Evolutionary conservation across 176 grass and related monocot genomes (phyloP), one percentile per base, ranked within the genome.

Genomic region (Puccinellia tenuiflora): DNA sequence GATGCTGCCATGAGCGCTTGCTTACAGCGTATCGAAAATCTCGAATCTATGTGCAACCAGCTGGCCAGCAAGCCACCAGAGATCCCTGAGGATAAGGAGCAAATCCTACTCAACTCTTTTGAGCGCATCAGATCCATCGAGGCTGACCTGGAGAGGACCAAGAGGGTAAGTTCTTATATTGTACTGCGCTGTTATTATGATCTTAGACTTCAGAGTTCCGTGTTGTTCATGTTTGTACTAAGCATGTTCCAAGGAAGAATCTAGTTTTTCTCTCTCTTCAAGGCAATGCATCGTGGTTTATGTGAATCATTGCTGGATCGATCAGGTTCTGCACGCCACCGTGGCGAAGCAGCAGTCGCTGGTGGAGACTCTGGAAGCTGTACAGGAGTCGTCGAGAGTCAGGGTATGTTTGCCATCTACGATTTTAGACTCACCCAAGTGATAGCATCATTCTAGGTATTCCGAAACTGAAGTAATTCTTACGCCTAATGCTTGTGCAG

Each of bases 81-180:
- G 48, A 90, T 97, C 24, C 93, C 93, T 5, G 56, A 75, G 55
- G 97, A 99, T 62, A 92, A 99, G 75, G 97, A 99, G 16, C 75
- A 40, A 28, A 64, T 88, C 1, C 63, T 99, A 9, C 30, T 94
- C 5, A 91, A 88, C 64, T 96, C 97, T 11, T 92, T 96, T 2
- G 93, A 99, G 68, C 89, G 97, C 75, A 99, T 99, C 74, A 92
- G 85, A 77, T 92, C 79, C n/a, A 85, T 96, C 72, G 93, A 99
- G 79, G 88, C 81, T 76, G 97, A 99, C 68, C 93, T 92, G 55
- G 88, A 92, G 57, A 90, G 59, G 85, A 95, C 93, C 60, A 92
- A 90, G 73, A 86, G 88, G 29, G 93, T 92, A 95, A 86, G 86
- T 50, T 37, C 14, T 81, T 48, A 3, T 11, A 3, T 20, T 60